Evolutionary conservation across 768 basidiomycete species (phyloP), one percentile per base, ranked within the genome.

Genomic region (Suillus clintonianus): DNA sequence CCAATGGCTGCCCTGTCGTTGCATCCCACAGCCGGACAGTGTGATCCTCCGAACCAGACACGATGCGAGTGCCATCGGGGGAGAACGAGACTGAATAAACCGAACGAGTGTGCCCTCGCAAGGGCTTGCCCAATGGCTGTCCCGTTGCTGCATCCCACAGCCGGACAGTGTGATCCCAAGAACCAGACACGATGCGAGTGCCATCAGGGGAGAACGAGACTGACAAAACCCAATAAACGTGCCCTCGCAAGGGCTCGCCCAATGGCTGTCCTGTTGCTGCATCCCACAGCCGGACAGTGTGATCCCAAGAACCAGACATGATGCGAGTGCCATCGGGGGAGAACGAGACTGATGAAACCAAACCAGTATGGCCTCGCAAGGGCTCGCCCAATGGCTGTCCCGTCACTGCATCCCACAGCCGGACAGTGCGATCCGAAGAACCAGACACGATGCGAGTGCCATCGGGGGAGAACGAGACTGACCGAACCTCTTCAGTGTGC

Each of bases 261-360:
- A 43, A 24, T 36, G 22, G n/a, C 19, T 10, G 8, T 15, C 50
- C 27, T 1, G 47, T 51, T 4, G 15, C 47, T n/a, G 42, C 47
- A 53, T 72, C 67, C 69, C 69, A 70, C 8, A 70, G 22, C 5
- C 68, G 61, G 13, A 70, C 36, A 30, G 62, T 61, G 24, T 42
- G 51, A 45, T 71, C 71, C 0, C 3, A 2, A 0, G 70, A 69
- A n/a, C 67, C 64, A 10, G 72, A 71, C 8, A 66, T 66, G 14
- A 74, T 67, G 5, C 59, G 66, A 17, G 39, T 48, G 1, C 69
- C 69, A 27, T 69, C 67, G 2, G 56, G 59, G 1, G 70, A 71
- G 24, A 72, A 71, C 24, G 64, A 60, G 10, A 73, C 36, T 17
- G 66, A 65, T 0, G 24, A 41, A n/a, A 71, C 63, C 6, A 4